Evolutionary conservation across 345 rosid species (phyloP).

Genomic region (Cochlearia excelsa): DNA sequence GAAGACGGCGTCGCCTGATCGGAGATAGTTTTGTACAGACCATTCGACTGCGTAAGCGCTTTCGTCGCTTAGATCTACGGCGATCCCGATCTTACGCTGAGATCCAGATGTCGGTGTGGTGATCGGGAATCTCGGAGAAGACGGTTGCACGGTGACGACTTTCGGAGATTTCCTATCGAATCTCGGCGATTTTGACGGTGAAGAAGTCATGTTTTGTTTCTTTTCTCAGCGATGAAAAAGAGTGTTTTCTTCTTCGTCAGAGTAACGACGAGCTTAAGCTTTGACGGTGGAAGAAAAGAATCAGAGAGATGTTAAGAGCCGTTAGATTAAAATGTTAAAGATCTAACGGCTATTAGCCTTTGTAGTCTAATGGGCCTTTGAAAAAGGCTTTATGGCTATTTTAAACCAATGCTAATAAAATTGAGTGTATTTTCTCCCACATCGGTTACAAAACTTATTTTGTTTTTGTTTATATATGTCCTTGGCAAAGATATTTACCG

Average conservation of each 20-base stretch:
- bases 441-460: too few species aligned
- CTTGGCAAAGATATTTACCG: too few species aligned
- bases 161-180: conserved; percentile 37
- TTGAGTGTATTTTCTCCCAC: too few species aligned
- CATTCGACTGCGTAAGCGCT: conserved; percentile 78
- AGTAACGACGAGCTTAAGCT: neutral
- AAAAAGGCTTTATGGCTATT: too few species aligned
- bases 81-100: conserved; percentile 72
- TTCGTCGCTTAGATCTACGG: conserved; percentile 87
- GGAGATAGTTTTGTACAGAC: conserved; percentile 87
- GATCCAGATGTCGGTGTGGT: conserved; percentile 48
- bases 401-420: too few species aligned
- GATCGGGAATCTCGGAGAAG: conserved; percentile 57
- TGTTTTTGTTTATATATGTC: too few species aligned
- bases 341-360: too few species aligned
- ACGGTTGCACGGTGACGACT: conserved; percentile 56
- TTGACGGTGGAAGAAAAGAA: conserved; percentile 22
- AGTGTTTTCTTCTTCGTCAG: neutral
- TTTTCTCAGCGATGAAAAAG: conserved; percentile 13
- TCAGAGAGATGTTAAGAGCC: too few species aligned
- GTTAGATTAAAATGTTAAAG: too few species aligned
- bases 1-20: conserved; percentile 72
- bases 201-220: conserved; percentile 37
- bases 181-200: conserved; percentile 38
- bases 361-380: too few species aligned